Conservation (phyloP, 495 filamentous ascomycete genomes). For the Tuber aestivum region DNA sequence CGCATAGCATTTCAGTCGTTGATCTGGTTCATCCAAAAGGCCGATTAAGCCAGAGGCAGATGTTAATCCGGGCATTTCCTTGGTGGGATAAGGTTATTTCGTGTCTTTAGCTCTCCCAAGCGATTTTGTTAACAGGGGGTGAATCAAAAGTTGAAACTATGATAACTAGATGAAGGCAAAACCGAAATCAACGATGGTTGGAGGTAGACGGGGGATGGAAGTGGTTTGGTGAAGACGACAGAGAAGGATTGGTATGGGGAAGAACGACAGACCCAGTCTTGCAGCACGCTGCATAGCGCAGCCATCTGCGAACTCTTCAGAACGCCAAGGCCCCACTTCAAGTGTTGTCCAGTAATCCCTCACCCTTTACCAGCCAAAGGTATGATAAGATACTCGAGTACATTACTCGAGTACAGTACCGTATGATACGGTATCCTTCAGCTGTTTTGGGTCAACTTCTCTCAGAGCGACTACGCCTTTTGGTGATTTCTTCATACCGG, state of each 20-base stretch:
- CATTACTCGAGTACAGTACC: too few species aligned
- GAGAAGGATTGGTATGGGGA: slow-evolving; percentile 25
- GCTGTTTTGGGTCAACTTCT: not conserved
- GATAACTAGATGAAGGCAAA: slow-evolving; percentile 24
- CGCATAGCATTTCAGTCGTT: slow-evolving; percentile 86
- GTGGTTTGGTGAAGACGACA: slow-evolving; percentile 24
- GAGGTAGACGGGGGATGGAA: slow-evolving; percentile 31
- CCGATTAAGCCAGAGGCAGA: slow-evolving; percentile 92
- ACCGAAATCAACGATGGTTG: slow-evolving; percentile 22
- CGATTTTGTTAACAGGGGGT: slow-evolving; percentile 4
- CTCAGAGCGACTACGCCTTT: not conserved
- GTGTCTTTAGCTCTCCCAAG: slow-evolving; percentile 33
- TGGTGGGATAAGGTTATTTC: slow-evolving; percentile 17
- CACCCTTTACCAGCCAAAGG: not conserved
- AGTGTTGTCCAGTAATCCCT: not conserved
- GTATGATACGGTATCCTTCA: not conserved
- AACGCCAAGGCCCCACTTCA: slow-evolving; percentile 25
- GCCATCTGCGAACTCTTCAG: slow-evolving; percentile 20
- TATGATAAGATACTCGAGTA: not conserved
- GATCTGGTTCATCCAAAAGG: slow-evolving; percentile 90
- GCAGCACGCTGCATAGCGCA: slow-evolving; percentile 15
- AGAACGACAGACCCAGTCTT: slow-evolving; percentile 12
- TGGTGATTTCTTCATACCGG: not conserved
- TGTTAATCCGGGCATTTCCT: slow-evolving; percentile 78
- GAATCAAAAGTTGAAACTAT: slow-evolving; percentile 10